Evolutionary conservation across 2,329 filamentous ascomycete genomes (phyloP), one percentile per base, ranked within the genome.

Genomic region (Phyllosticta citribraziliensis): DNA sequence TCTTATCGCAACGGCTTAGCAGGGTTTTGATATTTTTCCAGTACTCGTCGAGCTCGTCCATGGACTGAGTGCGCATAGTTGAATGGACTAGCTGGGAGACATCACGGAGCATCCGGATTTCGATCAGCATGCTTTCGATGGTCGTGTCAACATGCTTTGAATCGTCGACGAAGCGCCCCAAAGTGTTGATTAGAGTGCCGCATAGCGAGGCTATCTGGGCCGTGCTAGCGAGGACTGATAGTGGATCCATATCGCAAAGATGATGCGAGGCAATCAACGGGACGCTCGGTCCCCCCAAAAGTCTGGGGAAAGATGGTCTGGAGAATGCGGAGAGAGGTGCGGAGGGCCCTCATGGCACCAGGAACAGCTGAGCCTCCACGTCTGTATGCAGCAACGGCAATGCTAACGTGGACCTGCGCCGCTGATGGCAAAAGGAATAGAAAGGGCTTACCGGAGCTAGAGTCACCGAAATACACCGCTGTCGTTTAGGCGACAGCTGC

Each of bases 211-310:
- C 54, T 33, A 61, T 27, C 27, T 61, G 56, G 14, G 59, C 59
- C 19, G 59, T 55, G n/a, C 59, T 61, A 55, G 59, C 59, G 53
- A 54, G 56, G 20, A 61, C 53, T 12, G 59, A 61, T 57, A 61
- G 59, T 40, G 59, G 59, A 57, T 61, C 59, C 59, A 61, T 61
- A 51, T 24, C 40, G 40, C 40, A n/a, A 30, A 30, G 40, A 47
- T 47, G 40, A 47, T 47, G 40, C 6, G 40, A 47, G 40, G 40
- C 40, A 47, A 47, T n/a, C 17, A 47, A 47, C 14, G 14, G 40
- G n/a, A 47, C 40, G 40, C 40, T 47, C 17, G 40, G 40, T 47
- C 40, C 40, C 8, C 40, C n/a, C 14, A n/a, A 47, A 19, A 47
- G 40, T 47, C 40, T n/a, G 40, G 40, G 40, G 40, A 47, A 47